Conservation (phyloP, 2,329 filamentous ascomycete genomes). For the Incumbomyces lentus region DNA sequence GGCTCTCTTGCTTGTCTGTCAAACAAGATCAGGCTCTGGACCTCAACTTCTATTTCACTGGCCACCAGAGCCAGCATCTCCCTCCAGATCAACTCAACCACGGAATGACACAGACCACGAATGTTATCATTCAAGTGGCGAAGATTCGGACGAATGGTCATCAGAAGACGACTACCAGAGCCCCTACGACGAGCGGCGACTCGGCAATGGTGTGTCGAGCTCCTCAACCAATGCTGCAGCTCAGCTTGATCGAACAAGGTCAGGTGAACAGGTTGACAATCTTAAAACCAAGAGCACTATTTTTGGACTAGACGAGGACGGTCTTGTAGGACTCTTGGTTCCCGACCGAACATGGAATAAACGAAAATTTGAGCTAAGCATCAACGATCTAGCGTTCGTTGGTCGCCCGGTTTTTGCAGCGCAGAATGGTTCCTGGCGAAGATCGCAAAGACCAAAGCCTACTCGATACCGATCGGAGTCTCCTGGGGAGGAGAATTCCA, state of each 20-base stretch:
- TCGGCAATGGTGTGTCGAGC: not conserved
- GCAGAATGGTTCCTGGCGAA: conserved; percentile 67
- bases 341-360: conserved; percentile 66
- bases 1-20: conserved; percentile 63
- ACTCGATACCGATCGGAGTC: conserved; percentile 19
- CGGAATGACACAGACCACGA: conserved; percentile 11
- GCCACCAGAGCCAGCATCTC: conserved; percentile 43
- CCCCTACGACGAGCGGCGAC: too few relatives aligned
- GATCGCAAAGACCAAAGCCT: conserved; percentile 43
- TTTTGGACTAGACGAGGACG: conserved; percentile 62
- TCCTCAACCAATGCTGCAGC: not conserved
- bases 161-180: conserved; percentile 15
- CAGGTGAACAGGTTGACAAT: conserved; percentile 44
- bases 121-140: conserved; percentile 20
- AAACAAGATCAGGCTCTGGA: conserved; percentile 68
- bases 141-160: conserved; percentile 16
- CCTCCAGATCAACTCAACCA: conserved; percentile 5
- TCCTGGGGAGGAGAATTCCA: conserved; percentile 24
- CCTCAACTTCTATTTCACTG: conserved; percentile 82
- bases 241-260: conserved; percentile 15
- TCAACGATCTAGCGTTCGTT: conserved; percentile 70
- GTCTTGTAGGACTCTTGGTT: conserved; percentile 69
- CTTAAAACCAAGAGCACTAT: conserved; percentile 45
- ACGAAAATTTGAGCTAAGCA: conserved; percentile 66
- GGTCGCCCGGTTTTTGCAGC: conserved; percentile 76